phyloP scores from a whole-genome alignment of 2,329 filamentous ascomycete genomes.

The Septoria linicola region DNA sequence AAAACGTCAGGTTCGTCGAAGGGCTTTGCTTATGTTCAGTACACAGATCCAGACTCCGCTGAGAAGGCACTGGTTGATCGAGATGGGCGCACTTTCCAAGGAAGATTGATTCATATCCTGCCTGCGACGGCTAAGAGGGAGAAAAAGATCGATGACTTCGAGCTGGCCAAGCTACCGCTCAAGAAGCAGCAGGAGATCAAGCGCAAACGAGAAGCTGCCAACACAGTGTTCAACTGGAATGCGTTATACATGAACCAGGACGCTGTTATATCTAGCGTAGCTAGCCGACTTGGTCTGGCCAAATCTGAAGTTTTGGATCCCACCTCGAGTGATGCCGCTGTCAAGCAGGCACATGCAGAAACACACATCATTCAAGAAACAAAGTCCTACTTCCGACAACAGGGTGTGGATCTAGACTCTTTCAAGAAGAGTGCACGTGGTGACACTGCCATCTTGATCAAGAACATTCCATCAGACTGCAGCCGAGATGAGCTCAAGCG shows the following conservation, averaged over 20 bases:
- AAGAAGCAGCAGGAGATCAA: conserved; percentile 93
- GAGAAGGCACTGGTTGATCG: conserved; percentile 74
- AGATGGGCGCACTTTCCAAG: conserved; percentile 87
- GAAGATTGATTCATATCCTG: conserved; percentile 85
- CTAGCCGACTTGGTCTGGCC: conserved; percentile 79
- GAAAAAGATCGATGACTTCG: conserved; percentile 79
- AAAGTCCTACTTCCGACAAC: conserved; percentile 81
- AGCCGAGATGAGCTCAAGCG: conserved; percentile 73
- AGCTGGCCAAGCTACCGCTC: conserved; percentile 83
- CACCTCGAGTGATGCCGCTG: conserved; percentile 89
- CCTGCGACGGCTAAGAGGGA: conserved; percentile 81
- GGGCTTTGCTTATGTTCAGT: conserved; percentile 87
- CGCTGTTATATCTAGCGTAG: conserved; percentile 86
- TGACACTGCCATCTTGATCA: conserved; percentile 84
- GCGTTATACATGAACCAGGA: conserved; percentile 98
- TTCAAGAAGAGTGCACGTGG: conserved; percentile 85
- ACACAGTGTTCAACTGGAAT: conserved; percentile 91
- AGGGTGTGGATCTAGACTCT: conserved; percentile 87
- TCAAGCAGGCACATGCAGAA: conserved; percentile 96
- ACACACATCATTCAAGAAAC: conserved; percentile 95
- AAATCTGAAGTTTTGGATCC: conserved; percentile 93
- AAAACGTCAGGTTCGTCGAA: conserved; percentile 70
- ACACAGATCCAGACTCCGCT: conserved; percentile 68
- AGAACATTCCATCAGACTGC: conserved; percentile 88
- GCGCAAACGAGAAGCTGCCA: conserved; percentile 76